A percentile compares a stretch with the other conserved stretches of the same genome.
These are phyloP conservation scores for Beauveria brongniartii DNA, from an alignment of 2,329 filamentous ascomycete species.

Conservation along the genomic window DNA sequence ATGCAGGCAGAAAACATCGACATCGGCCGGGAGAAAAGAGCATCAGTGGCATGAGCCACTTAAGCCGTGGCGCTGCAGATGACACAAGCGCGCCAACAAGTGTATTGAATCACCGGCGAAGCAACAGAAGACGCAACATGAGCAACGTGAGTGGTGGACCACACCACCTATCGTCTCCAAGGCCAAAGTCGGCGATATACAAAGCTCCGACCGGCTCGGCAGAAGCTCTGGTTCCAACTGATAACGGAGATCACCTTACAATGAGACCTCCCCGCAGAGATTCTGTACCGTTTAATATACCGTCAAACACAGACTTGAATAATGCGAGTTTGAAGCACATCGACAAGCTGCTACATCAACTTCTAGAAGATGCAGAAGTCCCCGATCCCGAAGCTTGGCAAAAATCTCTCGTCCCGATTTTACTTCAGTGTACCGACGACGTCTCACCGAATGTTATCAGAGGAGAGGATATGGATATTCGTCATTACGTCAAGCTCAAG, in stretches of 20 bases:
- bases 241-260: conserved; percentile 34
- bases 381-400: conserved; percentile 75
- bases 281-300: conserved; percentile 67
- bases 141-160: conserved; percentile 61
- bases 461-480: conserved; percentile 93
- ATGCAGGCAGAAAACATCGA: conserved; percentile 67
- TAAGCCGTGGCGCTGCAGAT: conserved; percentile 57
- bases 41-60: conserved; percentile 60
- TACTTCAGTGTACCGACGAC: conserved; percentile 86
- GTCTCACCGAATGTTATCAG: conserved; percentile 85
- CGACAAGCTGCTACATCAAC: conserved; percentile 71
- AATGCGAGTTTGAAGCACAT: conserved; percentile 83
- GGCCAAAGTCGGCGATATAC: conserved; percentile 50
- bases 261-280: conserved; percentile 64
- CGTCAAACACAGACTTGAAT: conserved; percentile 76
- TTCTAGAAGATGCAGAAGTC: conserved; percentile 69
- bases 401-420: conserved; percentile 79
- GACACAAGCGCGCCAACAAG: conserved; percentile 49
- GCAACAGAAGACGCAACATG: conserved; percentile 67
- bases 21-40: conserved; percentile 68
- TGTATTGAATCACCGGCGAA: conserved; percentile 51
- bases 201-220: conserved; percentile 47
- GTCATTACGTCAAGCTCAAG: conserved; percentile 95
- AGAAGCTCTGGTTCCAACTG: conserved; percentile 41
- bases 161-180: conserved; percentile 64